Conservation (phyloP, 2,329 filamentous ascomycete species). For the Penicillium concentricum region DNA sequence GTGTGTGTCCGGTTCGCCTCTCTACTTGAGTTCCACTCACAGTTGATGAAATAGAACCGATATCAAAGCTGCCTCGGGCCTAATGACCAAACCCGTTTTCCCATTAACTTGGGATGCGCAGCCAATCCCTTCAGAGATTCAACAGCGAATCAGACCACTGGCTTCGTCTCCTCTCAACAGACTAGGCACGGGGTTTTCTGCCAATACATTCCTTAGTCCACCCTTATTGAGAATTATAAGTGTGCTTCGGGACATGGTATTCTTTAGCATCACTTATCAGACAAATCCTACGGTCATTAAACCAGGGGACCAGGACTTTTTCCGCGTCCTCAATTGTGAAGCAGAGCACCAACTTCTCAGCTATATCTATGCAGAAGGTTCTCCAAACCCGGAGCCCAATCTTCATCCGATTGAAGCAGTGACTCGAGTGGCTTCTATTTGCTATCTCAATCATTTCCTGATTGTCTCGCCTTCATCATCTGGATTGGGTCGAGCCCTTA, state of each 20-base stretch:
- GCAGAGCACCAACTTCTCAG: slow-evolving; percentile 40
- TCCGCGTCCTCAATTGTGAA: slow-evolving; percentile 35
- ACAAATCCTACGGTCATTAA: slow-evolving; percentile 21
- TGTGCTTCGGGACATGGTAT: slow-evolving; percentile 32
- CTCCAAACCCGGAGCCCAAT: slow-evolving; percentile 2
- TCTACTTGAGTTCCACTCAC: slow-evolving; percentile 5
- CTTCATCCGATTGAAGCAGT: slow-evolving; percentile 32
- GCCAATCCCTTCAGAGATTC: slow-evolving; percentile 28
- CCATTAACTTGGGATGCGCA: slow-evolving; percentile 34
- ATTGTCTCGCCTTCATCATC: slow-evolving; percentile 36
- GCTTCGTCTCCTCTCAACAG: slow-evolving; percentile 23
- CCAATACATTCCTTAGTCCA: slow-evolving; percentile 30
- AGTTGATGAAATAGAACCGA: slow-evolving; percentile 27
- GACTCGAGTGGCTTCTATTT: slow-evolving; percentile 32
- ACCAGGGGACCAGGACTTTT: slow-evolving; percentile 31
- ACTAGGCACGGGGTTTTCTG: slow-evolving; percentile 29
- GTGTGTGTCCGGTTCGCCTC: slow-evolving; percentile 1
- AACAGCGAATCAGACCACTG: slow-evolving; percentile 30
- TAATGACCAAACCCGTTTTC: slow-evolving; percentile 36
- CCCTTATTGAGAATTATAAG: slow-evolving; percentile 27
- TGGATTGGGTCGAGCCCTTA: slow-evolving; percentile 36
- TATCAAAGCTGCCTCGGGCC: slow-evolving; percentile 35
- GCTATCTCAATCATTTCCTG: slow-evolving; percentile 33
- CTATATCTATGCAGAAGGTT: slow-evolving; percentile 31
- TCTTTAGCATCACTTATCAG: slow-evolving; percentile 31